phyloP scores from a whole-genome alignment of 208 protist genomes.

The Trypanosoma vivax region DNA sequence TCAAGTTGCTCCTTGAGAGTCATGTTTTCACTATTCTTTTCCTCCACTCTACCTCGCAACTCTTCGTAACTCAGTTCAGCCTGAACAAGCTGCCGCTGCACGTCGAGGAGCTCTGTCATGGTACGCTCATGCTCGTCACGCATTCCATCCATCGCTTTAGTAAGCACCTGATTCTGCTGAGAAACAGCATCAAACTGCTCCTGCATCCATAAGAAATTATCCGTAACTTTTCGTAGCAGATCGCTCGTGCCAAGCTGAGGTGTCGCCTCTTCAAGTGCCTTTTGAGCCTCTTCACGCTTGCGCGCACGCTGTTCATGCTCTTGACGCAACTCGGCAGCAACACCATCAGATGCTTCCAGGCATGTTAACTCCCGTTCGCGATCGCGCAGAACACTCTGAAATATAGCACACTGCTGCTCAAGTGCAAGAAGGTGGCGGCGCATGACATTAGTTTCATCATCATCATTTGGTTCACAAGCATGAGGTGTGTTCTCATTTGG shows the following conservation, averaged over 20 bases:
- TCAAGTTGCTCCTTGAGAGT: slow-evolving; percentile 13
- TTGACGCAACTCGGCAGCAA: slow-evolving; percentile 6
- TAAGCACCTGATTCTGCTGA: slow-evolving; percentile 12
- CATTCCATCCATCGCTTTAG: slow-evolving; percentile 13
- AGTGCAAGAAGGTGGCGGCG: slow-evolving; percentile 10
- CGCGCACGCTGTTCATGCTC: slow-evolving; percentile 9
- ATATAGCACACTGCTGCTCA: slow-evolving; percentile 16
- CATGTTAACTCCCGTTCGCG: slow-evolving; percentile 16
- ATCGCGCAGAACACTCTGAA: slow-evolving; percentile 15
- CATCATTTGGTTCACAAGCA: not conserved
- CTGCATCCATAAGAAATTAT: slow-evolving; percentile 21
- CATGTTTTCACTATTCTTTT: slow-evolving; percentile 5
- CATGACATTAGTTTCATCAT: slow-evolving; percentile 1
- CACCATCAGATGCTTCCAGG: slow-evolving; percentile 3
- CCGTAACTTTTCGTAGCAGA: slow-evolving; percentile 11
- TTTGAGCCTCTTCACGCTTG: slow-evolving; percentile 8
- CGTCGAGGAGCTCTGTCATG: slow-evolving; percentile 20
- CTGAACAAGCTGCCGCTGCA: slow-evolving; percentile 12
- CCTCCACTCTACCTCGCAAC: not conserved
- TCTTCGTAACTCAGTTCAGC: slow-evolving; percentile 4
- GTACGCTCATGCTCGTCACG: slow-evolving; percentile 17
- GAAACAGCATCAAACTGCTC: slow-evolving; percentile 12
- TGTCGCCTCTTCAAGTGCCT: slow-evolving; percentile 12
- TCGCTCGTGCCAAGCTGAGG: slow-evolving; percentile 15
- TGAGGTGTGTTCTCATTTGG: not conserved